These are phyloP conservation scores for Miscanthus sacchariflorus DNA, from an alignment of 202 grass and related monocot genomes.

Conservation along the genomic window DNA sequence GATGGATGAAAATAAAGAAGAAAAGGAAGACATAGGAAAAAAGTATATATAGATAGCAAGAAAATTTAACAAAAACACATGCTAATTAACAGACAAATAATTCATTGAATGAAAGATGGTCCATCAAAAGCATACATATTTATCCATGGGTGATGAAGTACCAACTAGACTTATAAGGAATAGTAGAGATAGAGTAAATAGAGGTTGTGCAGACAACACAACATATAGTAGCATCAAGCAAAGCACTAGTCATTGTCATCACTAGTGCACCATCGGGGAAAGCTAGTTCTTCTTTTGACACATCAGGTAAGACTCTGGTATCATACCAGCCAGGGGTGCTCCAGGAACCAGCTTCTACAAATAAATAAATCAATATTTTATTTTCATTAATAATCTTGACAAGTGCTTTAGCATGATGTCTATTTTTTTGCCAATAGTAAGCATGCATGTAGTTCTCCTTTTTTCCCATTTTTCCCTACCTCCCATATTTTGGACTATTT, in stretches of 20 bases:
- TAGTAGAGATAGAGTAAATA: no score
- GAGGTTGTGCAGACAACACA: no score
- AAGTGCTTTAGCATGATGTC: neutral
- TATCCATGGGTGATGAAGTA: no score
- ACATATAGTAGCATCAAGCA: neutral
- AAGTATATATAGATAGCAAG: neutral
- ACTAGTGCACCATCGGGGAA: neutral
- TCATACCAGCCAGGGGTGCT: neutral
- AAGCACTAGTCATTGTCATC: neutral
- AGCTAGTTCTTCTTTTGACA: neutral
- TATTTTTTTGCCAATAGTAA: neutral
- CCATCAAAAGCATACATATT: no score
- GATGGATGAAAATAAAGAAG: neutral
- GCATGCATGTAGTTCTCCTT: neutral
- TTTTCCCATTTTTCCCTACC: no score
- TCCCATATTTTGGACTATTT: no score
- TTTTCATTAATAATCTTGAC: neutral
- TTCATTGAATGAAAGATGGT: no score
- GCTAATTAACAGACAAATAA: no score
- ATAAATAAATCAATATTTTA: neutral
- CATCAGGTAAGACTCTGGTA: neutral
- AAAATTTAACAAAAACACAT: neutral
- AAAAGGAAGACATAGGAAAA: neutral
- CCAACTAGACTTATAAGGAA: no score
- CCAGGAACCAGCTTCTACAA: constrained; percentile 3